Evolutionary conservation across 306 rosid species (phyloP).

Genomic region (Arachis hypogaea): DNA sequence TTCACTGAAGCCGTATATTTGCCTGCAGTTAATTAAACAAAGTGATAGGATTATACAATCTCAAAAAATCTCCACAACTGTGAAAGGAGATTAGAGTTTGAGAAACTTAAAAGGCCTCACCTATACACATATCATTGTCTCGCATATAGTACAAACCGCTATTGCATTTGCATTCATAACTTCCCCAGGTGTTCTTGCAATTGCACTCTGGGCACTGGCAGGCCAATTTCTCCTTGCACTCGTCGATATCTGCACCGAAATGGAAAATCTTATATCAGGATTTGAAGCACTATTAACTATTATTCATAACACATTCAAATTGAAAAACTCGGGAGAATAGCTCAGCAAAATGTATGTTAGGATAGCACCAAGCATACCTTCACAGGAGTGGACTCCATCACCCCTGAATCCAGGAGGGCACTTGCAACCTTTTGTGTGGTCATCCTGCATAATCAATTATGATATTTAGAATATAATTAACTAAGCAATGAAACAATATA

Average conservation of each 20-base stretch:
- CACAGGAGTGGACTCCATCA: constrained; percentile 73
- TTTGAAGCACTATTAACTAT: not conserved
- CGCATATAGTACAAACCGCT: constrained; percentile 62
- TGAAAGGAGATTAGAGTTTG: constrained; percentile 25
- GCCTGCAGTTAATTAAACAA: constrained; percentile 41
- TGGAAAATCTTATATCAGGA: not conserved
- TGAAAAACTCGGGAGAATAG: constrained; percentile 13
- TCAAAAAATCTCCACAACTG: not conserved
- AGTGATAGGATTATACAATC: not conserved
- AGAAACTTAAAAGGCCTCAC: constrained; percentile 45
- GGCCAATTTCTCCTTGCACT: constrained; percentile 74
- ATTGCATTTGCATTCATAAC: constrained; percentile 81
- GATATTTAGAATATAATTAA: not conserved
- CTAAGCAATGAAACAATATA: no score
- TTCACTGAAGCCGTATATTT: constrained; percentile 38
- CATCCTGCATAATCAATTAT: constrained; percentile 59
- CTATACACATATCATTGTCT: constrained; percentile 82
- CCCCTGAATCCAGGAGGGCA: constrained; percentile 93
- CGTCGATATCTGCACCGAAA: constrained; percentile 69
- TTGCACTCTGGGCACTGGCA: constrained; percentile 90
- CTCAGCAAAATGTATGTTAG: constrained; percentile 15
- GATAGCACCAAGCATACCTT: constrained; percentile 51
- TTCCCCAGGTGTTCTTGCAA: constrained; percentile 92
- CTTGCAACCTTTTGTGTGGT: constrained; percentile 74
- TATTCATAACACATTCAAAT: constrained; percentile 18